These are phyloP conservation scores for Phytophthora fragariae DNA, from an alignment of 352 stramenopile species.

Conservation along the genomic window DNA sequence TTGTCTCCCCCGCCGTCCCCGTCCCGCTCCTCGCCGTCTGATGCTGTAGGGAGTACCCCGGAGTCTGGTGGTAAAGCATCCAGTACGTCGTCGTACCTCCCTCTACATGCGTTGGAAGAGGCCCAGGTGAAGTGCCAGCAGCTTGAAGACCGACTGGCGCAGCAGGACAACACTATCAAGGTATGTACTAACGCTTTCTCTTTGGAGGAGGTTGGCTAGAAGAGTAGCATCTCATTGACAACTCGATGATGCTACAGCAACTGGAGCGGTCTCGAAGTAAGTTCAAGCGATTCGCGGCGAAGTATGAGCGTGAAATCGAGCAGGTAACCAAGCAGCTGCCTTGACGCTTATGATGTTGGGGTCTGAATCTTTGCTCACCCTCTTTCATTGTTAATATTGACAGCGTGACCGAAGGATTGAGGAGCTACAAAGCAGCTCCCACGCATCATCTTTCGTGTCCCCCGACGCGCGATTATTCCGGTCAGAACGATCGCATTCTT, in stretches of 20 bases:
- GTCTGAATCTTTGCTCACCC: background rate
- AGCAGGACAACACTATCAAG: conserved; percentile 86
- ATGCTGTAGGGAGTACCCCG: conserved; percentile 33
- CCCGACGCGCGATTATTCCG: conserved; percentile 37
- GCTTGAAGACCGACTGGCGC: conserved; percentile 72
- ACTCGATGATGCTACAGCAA: conserved; percentile 50
- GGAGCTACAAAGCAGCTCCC: conserved; percentile 54
- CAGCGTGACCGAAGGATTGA: conserved; percentile 60
- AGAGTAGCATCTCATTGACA: background rate
- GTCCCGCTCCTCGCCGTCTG: conserved; percentile 32
- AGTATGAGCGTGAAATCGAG: conserved; percentile 88
- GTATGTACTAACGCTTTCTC: conserved; percentile 39
- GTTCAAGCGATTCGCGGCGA: conserved; percentile 86
- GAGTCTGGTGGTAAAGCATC: conserved; percentile 40
- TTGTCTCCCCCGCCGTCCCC: conserved; percentile 23
- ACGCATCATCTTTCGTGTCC: conserved; percentile 54
- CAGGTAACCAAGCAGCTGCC: conserved; percentile 40
- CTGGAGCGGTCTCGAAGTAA: conserved; percentile 86
- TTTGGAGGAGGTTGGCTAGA: background rate
- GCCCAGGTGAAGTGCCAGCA: conserved; percentile 82
- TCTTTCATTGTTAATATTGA: conserved; percentile 6
- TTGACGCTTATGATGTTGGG: background rate
- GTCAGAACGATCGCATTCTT: conserved; percentile 40
- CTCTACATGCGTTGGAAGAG: conserved; percentile 67
- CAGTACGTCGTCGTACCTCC: conserved; percentile 65